These are phyloP conservation scores for Cylindrodendrum hubeiense DNA, from an alignment of 2,329 filamentous ascomycete genomes.

Conservation along the genomic window DNA sequence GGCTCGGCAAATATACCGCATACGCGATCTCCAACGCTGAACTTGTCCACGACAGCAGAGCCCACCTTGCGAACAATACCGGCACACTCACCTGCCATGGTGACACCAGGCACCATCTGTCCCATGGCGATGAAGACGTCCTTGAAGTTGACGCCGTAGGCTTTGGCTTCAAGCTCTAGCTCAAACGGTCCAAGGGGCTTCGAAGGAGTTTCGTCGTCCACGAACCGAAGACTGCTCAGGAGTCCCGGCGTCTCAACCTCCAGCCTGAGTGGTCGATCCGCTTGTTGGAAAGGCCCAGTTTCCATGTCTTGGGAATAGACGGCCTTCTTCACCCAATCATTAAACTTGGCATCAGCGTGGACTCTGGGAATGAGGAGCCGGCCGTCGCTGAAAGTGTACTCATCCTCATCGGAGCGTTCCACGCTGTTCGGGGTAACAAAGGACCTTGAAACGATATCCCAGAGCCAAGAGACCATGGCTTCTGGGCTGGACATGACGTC, in stretches of 20 bases:
- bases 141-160: conserved; percentile 49
- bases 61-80: conserved; percentile 49
- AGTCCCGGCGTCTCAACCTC: conserved; percentile 30
- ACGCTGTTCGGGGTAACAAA: too few species aligned
- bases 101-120: conserved; percentile 42
- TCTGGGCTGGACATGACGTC: conserved; percentile 22
- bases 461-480: too few species aligned
- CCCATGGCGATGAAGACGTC: conserved; percentile 52
- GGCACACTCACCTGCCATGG: conserved; percentile 49
- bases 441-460: too few species aligned
- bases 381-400: conserved; percentile 25
- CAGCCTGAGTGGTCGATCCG: conserved; percentile 24
- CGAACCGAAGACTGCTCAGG: conserved; percentile 27
- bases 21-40: conserved; percentile 45
- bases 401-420: conserved; percentile 17
- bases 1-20: conserved; percentile 26
- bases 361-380: conserved; percentile 28
- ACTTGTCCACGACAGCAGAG: conserved; percentile 39
- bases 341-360: conserved; percentile 19
- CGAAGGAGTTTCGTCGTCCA: conserved; percentile 12
- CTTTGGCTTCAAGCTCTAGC: conserved; percentile 12
- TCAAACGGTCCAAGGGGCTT: conserved; percentile 20
- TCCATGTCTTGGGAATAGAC: conserved; percentile 6
- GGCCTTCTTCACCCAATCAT: conserved; percentile 20
- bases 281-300: conserved; percentile 19